A percentile compares a stretch with the other conserved stretches of the same genome.
Conservation (phyloP, 768 basidiomycete species). For the Suillus americanus region DNA sequence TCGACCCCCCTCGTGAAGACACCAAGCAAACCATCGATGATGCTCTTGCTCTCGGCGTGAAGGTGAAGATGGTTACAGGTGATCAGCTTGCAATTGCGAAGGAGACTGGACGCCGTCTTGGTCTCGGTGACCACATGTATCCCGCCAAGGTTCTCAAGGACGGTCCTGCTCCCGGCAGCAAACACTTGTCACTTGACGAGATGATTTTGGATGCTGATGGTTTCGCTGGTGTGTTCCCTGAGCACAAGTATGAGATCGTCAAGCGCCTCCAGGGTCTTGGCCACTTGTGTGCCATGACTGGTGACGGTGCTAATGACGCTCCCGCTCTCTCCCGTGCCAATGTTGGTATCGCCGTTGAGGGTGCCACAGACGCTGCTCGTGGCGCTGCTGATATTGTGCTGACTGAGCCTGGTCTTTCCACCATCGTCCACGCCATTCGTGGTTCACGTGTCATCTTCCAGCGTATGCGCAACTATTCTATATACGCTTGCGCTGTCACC, state of each 20-base stretch:
- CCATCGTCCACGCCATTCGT: constrained; percentile 98
- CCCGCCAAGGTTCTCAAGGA: constrained; percentile 99
- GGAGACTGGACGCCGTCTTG: constrained; percentile 97
- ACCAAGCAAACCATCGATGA: constrained; percentile 99
- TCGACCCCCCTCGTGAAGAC: constrained; percentile 95
- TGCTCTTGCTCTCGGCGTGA: constrained; percentile 91
- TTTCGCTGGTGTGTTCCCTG: constrained; percentile 98
- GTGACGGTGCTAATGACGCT: constrained; percentile 99
- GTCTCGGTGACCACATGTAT: constrained; percentile 99
- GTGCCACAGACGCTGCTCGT: constrained; percentile 98
- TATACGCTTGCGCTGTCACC: constrained; percentile 94
- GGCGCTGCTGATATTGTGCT: constrained; percentile 98
- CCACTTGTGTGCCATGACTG: constrained; percentile 97
- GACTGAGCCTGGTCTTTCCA: constrained; percentile 97
- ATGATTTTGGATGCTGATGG: constrained; percentile 99
- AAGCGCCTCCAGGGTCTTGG: constrained; percentile 96
- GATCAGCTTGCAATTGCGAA: constrained; percentile 99
- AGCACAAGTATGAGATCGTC: constrained; percentile 99
- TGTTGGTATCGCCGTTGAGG: constrained; percentile 99
- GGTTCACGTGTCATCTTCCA: constrained; percentile 99
- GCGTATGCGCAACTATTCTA: constrained; percentile 99
- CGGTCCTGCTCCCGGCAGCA: constrained; percentile 84
- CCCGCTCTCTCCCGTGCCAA: constrained; percentile 98
- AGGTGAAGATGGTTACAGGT: constrained; percentile 99
- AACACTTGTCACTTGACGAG: constrained; percentile 84